Evolutionary conservation across 192 early-diverging fungal species (phyloP).

Genomic region (Backusella morwellensis): DNA sequence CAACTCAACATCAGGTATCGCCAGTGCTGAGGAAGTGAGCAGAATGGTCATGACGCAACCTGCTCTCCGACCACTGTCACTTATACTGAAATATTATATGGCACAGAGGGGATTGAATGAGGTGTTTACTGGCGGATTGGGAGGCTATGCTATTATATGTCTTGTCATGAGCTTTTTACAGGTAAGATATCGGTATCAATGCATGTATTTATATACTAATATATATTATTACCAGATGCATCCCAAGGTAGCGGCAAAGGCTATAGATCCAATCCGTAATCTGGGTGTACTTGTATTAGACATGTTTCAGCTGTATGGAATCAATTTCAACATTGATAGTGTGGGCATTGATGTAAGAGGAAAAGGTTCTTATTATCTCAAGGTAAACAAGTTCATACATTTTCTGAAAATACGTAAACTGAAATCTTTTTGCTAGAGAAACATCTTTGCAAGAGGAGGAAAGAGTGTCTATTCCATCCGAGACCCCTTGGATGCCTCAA

Average conservation of each 20-base stretch:
- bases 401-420: not conserved
- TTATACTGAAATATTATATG: constrained; percentile 88
- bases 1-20: constrained; percentile 68
- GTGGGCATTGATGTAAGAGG: constrained; percentile 64
- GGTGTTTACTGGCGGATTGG: constrained; percentile 85
- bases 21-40: constrained; percentile 55
- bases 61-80: constrained; percentile 62
- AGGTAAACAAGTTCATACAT: constrained; percentile 23
- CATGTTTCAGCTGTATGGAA: constrained; percentile 91
- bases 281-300: constrained; percentile 88
- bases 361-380: constrained; percentile 53
- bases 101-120: constrained; percentile 75
- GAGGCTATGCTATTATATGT: constrained; percentile 78
- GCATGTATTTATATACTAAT: not conserved
- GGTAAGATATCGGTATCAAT: constrained; percentile 28
- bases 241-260: constrained; percentile 65
- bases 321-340: constrained; percentile 64
- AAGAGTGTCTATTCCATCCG: constrained; percentile 42
- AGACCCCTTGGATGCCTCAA: constrained; percentile 53
- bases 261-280: constrained; percentile 66
- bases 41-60: constrained; percentile 57
- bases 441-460: not conserved
- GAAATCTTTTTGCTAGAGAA: not conserved
- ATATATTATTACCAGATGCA: constrained; percentile 56
- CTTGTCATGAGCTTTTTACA: constrained; percentile 81